Conservation (phyloP, 495 filamentous ascomycete genomes). For the Penicillium salamii region DNA sequence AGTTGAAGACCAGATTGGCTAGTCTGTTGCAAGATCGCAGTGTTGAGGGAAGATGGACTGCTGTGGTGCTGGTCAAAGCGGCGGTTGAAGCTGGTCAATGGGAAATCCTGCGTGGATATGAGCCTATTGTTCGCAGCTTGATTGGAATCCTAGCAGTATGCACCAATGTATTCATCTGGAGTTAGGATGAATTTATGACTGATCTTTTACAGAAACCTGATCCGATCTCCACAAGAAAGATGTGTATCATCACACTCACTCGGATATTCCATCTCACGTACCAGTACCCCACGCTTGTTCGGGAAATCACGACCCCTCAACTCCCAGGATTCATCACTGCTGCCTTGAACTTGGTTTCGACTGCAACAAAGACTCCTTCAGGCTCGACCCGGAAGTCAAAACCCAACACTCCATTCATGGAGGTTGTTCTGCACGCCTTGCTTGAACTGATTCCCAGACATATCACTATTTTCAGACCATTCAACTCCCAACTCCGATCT, state of each 20-base stretch:
- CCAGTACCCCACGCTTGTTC: conserved; percentile 73
- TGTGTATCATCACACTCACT: conserved; percentile 71
- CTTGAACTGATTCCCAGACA: conserved; percentile 68
- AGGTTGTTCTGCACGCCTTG: conserved; percentile 63
- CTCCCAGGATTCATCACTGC: conserved; percentile 69
- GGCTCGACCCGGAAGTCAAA: conserved; percentile 43
- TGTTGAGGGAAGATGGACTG: conserved; percentile 70
- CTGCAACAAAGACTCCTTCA: conserved; percentile 28
- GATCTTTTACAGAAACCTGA: conserved; percentile 60
- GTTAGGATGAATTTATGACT: conserved; percentile 5
- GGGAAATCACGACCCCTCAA: conserved; percentile 83
- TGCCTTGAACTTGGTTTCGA: conserved; percentile 65
- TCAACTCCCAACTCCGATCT: conserved; percentile 60
- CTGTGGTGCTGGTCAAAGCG: conserved; percentile 74
- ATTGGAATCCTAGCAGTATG: conserved; percentile 66
- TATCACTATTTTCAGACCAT: conserved; percentile 76
- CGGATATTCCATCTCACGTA: conserved; percentile 80
- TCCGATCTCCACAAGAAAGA: conserved; percentile 64
- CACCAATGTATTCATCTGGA: not conserved
- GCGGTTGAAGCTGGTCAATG: conserved; percentile 76
- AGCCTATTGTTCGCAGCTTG: conserved; percentile 69
- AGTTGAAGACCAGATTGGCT: conserved; percentile 72
- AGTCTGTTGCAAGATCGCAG: conserved; percentile 71
- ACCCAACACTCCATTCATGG: conserved; percentile 47
- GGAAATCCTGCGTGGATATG: conserved; percentile 67